These are phyloP conservation scores for Turritis glabra DNA, from an alignment of 345 rosid species.

Conservation along the genomic window DNA sequence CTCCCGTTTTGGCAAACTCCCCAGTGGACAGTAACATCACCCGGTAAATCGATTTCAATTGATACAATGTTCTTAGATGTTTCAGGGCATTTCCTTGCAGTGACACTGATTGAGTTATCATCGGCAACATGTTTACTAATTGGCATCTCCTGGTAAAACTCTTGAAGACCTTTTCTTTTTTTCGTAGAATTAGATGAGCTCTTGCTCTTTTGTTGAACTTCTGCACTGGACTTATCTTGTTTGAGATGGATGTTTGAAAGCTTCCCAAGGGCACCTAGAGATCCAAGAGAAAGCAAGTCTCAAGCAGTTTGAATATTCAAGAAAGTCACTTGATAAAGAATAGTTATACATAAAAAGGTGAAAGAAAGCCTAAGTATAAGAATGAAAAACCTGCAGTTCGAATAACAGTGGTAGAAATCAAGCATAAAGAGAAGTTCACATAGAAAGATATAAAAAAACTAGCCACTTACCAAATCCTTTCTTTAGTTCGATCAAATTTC, in stretches of 20 bases:
- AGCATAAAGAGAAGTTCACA: not conserved
- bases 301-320: constrained; percentile 20
- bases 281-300: constrained; percentile 36
- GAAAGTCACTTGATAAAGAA: not conserved
- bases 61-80: constrained; percentile 59
- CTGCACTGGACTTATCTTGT: constrained; percentile 43
- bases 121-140: constrained; percentile 53
- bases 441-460: constrained; percentile 38
- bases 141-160: constrained; percentile 77
- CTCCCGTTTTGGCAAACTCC: constrained; percentile 83
- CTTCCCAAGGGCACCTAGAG: constrained; percentile 56
- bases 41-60: constrained; percentile 81
- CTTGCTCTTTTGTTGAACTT: constrained; percentile 39
- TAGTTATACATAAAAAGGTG: not conserved
- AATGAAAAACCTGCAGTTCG: not conserved
- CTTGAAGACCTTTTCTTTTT: constrained; percentile 48
- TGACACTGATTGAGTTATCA: constrained; percentile 56
- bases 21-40: constrained; percentile 92
- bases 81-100: constrained; percentile 65
- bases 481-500: constrained; percentile 60
- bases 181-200: constrained; percentile 44
- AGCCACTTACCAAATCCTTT: constrained; percentile 52
- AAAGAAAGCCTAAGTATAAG: not conserved
- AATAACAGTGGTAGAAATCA: not conserved
- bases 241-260: constrained; percentile 58